phyloP scores from a whole-genome alignment of 2,329 filamentous ascomycete genomes.

The Nigrospora sphaerica region DNA sequence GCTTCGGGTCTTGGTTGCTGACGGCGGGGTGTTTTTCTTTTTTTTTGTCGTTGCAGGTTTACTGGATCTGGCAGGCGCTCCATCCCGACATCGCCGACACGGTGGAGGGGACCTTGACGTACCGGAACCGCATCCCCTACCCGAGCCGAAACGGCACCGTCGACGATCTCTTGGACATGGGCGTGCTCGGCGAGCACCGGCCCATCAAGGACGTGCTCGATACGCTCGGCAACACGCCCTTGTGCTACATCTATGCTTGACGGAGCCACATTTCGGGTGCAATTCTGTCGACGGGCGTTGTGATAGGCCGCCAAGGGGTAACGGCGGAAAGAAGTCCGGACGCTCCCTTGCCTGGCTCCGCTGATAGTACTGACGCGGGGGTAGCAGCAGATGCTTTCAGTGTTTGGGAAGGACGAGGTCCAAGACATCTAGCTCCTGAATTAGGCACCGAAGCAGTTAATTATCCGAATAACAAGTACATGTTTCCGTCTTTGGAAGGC shows the following conservation, averaged over 20 bases:
- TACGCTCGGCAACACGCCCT: not conserved
- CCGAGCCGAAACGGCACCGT: not conserved
- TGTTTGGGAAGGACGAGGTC: too few species aligned
- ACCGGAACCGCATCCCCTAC: not conserved
- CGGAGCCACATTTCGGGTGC: not conserved
- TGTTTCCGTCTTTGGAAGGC: too few species aligned
- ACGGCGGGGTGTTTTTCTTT: too few species aligned
- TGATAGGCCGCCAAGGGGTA: too few species aligned
- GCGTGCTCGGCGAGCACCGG: not conserved
- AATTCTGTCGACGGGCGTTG: not conserved
- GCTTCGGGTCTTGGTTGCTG: too few species aligned
- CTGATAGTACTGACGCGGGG: too few species aligned
- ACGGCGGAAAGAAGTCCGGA: too few species aligned
- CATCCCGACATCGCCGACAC: not conserved
- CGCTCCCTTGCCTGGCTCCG: too few species aligned
- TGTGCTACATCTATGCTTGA: not conserved
- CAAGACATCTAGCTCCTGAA: too few species aligned
- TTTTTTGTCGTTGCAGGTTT: not conserved
- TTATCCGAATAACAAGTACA: too few species aligned
- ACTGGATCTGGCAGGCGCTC: not conserved
- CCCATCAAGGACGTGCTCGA: not conserved
- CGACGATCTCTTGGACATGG: not conserved
- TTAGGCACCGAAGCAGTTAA: too few species aligned
- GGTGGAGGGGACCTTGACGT: not conserved
- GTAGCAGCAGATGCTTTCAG: too few species aligned